Percentiles rank a stretch among this genome's conserved stretches.
These are phyloP conservation scores for Aurantiochytrium sp. DNA, from an alignment of 108 stramenopile genomes.

Conservation along the genomic window DNA sequence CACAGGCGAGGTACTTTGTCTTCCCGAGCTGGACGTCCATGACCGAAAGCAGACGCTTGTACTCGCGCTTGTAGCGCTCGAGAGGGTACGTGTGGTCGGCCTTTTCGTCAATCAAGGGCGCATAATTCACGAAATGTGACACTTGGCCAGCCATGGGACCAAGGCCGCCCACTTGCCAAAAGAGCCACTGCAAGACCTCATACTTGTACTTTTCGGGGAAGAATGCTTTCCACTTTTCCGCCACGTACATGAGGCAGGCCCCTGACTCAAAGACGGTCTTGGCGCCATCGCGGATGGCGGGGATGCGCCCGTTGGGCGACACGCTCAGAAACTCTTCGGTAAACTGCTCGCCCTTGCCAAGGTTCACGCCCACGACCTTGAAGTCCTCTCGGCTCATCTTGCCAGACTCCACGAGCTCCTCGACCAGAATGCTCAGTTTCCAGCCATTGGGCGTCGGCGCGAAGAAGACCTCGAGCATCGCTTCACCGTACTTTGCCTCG, in stretches of 20 bases:
- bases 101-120: neutral
- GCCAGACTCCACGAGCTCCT: conserved; percentile 3
- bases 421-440: conserved; percentile 13
- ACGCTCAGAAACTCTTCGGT: neutral
- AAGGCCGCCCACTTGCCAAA: conserved; percentile 14
- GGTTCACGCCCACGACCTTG: neutral
- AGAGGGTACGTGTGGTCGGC: neutral
- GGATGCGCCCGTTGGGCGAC: conserved; percentile 1
- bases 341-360: conserved; percentile 10
- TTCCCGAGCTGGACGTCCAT: neutral
- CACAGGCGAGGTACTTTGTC: neutral
- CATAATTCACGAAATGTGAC: conserved; percentile 6
- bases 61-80: neutral
- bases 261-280: conserved; percentile 4
- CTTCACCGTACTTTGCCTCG: too few relatives aligned
- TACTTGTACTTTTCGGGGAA: neutral
- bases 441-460: neutral
- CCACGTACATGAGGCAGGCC: neutral
- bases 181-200: conserved; percentile 12
- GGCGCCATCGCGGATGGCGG: neutral
- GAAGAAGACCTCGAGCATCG: conserved; percentile 13
- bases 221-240: neutral
- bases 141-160: conserved; percentile 15
- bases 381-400: neutral
- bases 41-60: neutral